These are phyloP conservation scores for Neofusicoccum sp. DNA, from an alignment of 2,329 filamentous ascomycete species.

Conservation along the genomic window DNA sequence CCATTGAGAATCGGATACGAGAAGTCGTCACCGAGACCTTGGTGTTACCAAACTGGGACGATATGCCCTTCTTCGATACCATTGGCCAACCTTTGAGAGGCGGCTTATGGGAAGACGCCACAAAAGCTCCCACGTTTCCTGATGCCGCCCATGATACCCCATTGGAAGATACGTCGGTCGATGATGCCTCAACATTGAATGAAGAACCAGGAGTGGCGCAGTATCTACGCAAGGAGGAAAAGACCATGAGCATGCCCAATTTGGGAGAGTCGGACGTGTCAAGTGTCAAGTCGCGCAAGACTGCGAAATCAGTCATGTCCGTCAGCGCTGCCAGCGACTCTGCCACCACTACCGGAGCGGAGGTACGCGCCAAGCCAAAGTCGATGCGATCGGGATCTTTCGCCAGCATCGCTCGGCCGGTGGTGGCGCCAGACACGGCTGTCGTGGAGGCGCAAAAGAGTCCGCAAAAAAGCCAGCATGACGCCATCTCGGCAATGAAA, in stretches of 20 bases:
- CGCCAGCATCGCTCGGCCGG: conserved; percentile 60
- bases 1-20: conserved; percentile 92
- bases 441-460: conserved; percentile 58
- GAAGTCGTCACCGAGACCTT: conserved; percentile 91
- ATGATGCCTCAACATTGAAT: not conserved
- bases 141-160: conserved; percentile 23
- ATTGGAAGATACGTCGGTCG: conserved; percentile 21
- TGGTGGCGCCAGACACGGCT: conserved; percentile 65
- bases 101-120: conserved; percentile 65
- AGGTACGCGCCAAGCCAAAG: conserved; percentile 41
- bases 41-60: conserved; percentile 93
- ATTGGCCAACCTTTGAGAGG: conserved; percentile 75
- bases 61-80: conserved; percentile 85
- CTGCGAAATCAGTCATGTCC: conserved; percentile 22
- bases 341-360: conserved; percentile 1
- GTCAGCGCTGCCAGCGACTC: not conserved
- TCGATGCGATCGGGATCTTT: conserved; percentile 63
- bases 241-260: conserved; percentile 26
- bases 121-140: conserved; percentile 30
- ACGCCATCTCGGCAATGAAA: conserved; percentile 65
- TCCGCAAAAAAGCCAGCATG: conserved; percentile 57
- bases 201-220: not conserved
- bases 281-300: conserved; percentile 24
- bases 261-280: conserved; percentile 20
- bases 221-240: conserved; percentile 14